A percentile compares a stretch with the other conserved stretches of the same genome.
Conservation (phyloP, 306 rosid genomes). For the Cucurbita moschata region DNA sequence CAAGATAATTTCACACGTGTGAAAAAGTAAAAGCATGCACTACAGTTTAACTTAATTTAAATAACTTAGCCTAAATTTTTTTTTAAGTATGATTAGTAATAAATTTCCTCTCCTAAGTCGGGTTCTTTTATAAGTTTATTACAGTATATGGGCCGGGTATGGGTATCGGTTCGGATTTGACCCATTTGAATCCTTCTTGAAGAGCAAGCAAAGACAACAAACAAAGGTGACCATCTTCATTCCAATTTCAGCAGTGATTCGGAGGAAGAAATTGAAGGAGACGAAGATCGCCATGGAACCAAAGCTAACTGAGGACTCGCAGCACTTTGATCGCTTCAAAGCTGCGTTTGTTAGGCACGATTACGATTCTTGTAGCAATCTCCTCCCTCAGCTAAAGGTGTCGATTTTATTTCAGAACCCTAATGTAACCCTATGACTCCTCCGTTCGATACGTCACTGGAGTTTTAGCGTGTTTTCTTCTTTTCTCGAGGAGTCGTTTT, state of each 20-base stretch:
- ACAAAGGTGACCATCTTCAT: background rate
- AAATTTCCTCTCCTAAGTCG: background rate
- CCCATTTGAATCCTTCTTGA: constrained; percentile 14
- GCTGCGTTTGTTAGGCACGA: constrained; percentile 57
- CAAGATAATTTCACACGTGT: too few relatives aligned
- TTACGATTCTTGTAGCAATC: constrained; percentile 23
- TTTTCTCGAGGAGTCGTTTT: background rate
- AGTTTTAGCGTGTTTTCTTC: background rate
- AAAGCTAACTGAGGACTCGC: constrained; percentile 56
- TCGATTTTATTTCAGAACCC: constrained; percentile 16
- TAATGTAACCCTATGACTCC: constrained; percentile 4
- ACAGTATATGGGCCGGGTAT: background rate
- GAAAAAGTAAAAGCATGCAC: too few relatives aligned
- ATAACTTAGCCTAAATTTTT: too few relatives aligned
- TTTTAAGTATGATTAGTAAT: too few relatives aligned
- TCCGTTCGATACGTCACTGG: background rate
- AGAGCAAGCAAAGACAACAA: constrained; percentile 3
- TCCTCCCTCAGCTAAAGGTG: constrained; percentile 81
- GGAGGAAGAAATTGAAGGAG: background rate
- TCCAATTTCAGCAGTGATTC: background rate
- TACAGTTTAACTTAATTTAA: too few relatives aligned
- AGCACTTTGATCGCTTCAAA: constrained; percentile 70
- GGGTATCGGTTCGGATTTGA: background rate
- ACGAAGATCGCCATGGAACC: constrained; percentile 45
- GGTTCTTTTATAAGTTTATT: background rate